A percentile compares a stretch with the other conserved stretches of the same genome.
These are phyloP conservation scores for Fragilariopsis cylindrus DNA, from an alignment of 108 stramenopile species.

Conservation along the genomic window DNA sequence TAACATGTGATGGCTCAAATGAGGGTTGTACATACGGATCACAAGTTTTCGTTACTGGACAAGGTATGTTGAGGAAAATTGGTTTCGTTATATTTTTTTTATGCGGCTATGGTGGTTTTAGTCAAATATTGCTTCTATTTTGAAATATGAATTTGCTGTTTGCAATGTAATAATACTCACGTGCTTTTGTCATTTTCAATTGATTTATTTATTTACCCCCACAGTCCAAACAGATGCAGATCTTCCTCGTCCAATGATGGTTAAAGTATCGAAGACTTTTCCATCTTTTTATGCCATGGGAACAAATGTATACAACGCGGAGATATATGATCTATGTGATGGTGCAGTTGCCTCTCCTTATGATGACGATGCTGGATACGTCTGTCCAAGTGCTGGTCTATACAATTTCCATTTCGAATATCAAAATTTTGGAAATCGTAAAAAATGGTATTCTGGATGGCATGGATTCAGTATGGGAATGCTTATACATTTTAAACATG, in stretches of 20 bases:
- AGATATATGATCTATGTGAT: constrained; percentile 3
- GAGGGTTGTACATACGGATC: constrained; percentile 16
- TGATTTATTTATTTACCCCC: neutral
- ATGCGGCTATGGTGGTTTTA: neutral
- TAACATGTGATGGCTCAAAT: constrained; percentile 11
- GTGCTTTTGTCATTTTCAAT: neutral
- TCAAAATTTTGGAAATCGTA: neutral
- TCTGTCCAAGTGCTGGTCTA: constrained; percentile 2
- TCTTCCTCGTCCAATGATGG: constrained; percentile 12
- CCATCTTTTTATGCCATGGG: constrained; percentile 1
- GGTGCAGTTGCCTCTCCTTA: neutral
- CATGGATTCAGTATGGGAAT: constrained; percentile 11
- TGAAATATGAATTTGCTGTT: too few species aligned
- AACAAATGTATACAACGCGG: neutral
- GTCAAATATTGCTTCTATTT: too few species aligned
- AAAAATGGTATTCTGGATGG: constrained; percentile 12
- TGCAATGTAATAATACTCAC: neutral
- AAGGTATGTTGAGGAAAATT: constrained; percentile 8
- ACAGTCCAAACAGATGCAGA: constrained; percentile 6
- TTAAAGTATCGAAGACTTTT: neutral
- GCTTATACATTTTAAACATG: constrained; percentile 16
- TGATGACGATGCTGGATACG: neutral
- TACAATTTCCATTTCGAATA: constrained; percentile 19
- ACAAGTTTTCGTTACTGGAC: constrained; percentile 21
- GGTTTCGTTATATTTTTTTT: neutral